phyloP scores from a whole-genome alignment of 2,329 filamentous ascomycete genomes.

The Annulohypoxylon truncatum region DNA sequence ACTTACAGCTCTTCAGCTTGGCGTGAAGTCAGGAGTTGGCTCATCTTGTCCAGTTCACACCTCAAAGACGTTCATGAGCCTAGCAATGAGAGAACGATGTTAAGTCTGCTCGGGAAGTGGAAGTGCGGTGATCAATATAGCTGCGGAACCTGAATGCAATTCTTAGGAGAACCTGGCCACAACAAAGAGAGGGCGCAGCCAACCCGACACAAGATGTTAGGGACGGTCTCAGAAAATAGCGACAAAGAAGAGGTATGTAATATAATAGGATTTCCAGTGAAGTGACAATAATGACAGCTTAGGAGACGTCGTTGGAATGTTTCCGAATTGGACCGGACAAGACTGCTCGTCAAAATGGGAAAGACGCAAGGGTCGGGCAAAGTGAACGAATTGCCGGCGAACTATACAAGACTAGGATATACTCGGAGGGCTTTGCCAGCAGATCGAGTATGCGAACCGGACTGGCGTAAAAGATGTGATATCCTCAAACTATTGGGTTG shows the following conservation, averaged over 20 bases:
- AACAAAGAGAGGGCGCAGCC: conserved; percentile 20
- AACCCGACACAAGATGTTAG: conserved; percentile 1
- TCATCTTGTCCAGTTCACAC: conserved; percentile 42
- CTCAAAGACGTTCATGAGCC: conserved; percentile 25
- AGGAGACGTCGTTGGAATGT: neutral
- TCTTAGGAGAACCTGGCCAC: neutral
- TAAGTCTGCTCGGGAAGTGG: neutral
- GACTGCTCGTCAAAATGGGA: conserved; percentile 2
- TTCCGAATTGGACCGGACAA: neutral
- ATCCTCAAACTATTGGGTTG: neutral
- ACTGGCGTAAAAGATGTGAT: neutral
- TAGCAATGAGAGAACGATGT: neutral
- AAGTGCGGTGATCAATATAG: conserved; percentile 10
- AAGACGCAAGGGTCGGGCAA: conserved; percentile 1
- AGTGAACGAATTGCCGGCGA: conserved; percentile 12
- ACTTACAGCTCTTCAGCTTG: conserved; percentile 51
- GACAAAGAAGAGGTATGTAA: conserved; percentile 10
- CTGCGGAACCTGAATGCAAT: neutral
- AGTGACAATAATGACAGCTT: neutral
- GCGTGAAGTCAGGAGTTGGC: conserved; percentile 49
- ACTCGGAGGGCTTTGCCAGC: neutral
- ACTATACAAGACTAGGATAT: neutral
- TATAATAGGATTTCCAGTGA: neutral
- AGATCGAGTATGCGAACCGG: neutral
- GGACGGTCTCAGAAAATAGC: conserved; percentile 4